These are phyloP conservation scores for Entophlyctis luteolus DNA, from an alignment of 192 early-diverging fungal genomes.

Conservation along the genomic window DNA sequence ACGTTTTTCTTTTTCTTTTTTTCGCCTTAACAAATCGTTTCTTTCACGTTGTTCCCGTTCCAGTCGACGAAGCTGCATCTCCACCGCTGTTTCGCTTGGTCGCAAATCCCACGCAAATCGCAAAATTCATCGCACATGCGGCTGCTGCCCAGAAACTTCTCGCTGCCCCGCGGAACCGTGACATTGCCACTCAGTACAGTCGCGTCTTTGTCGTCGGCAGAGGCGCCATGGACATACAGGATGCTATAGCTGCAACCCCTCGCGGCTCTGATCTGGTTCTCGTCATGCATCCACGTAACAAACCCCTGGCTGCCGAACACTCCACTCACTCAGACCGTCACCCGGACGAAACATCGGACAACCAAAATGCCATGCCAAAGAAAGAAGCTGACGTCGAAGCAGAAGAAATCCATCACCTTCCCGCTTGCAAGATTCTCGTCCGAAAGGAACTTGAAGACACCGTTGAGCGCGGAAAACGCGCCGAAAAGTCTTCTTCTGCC, in stretches of 20 bases:
- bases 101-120: neutral
- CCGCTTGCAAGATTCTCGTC: slow-evolving; percentile 14
- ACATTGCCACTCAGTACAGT: neutral
- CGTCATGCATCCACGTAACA: neutral
- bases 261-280: neutral
- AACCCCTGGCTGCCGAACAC: neutral
- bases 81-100: neutral
- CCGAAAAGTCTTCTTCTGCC: neutral
- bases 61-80: neutral
- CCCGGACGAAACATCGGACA: neutral
- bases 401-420: neutral
- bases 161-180: neutral
- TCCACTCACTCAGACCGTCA: neutral
- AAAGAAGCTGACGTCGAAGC: neutral
- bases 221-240: neutral
- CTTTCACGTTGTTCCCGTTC: neutral
- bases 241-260: neutral
- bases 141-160: neutral
- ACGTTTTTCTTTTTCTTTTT: neutral
- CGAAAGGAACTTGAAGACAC: neutral
- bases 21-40: neutral
- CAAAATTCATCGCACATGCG: neutral
- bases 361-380: neutral
- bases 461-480: slow-evolving; percentile 4
- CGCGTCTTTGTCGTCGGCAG: neutral